These are phyloP conservation scores for Prunus mira DNA, from an alignment of 306 rosid genomes.

Conservation along the genomic window DNA sequence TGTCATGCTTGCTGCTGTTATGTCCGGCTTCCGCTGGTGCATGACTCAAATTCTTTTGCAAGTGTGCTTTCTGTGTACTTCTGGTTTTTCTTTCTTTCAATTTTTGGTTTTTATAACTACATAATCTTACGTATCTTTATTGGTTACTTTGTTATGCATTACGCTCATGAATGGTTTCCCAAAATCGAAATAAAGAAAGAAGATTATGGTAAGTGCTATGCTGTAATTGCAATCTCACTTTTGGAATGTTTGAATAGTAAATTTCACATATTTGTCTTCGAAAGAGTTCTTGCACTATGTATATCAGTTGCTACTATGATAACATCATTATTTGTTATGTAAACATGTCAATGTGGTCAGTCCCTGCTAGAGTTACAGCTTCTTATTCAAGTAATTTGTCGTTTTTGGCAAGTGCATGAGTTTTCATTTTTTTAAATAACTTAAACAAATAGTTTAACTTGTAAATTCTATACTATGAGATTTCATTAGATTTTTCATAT, in stretches of 20 bases:
- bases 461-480: neutral
- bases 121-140: constrained; percentile 30
- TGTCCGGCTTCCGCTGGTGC: constrained; percentile 98
- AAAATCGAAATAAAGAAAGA: constrained; percentile 72
- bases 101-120: constrained; percentile 12
- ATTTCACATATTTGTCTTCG: neutral
- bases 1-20: constrained; percentile 98
- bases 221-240: constrained; percentile 14
- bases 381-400: neutral
- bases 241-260: neutral
- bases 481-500: neutral
- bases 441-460: neutral
- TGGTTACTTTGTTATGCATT: constrained; percentile 38
- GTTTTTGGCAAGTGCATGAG: neutral
- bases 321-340: neutral
- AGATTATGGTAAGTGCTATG: constrained; percentile 67
- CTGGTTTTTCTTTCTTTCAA: neutral
- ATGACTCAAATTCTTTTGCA: constrained; percentile 98
- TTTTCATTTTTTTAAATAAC: neutral
- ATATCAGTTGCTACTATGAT: neutral
- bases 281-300: neutral
- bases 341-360: neutral
- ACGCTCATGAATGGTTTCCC: constrained; percentile 28
- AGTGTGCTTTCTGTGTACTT: constrained; percentile 44
- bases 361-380: neutral